Base-by-base conservation (phyloP, 306 rosid genomes). In the Ziziphus jujuba region DNA sequence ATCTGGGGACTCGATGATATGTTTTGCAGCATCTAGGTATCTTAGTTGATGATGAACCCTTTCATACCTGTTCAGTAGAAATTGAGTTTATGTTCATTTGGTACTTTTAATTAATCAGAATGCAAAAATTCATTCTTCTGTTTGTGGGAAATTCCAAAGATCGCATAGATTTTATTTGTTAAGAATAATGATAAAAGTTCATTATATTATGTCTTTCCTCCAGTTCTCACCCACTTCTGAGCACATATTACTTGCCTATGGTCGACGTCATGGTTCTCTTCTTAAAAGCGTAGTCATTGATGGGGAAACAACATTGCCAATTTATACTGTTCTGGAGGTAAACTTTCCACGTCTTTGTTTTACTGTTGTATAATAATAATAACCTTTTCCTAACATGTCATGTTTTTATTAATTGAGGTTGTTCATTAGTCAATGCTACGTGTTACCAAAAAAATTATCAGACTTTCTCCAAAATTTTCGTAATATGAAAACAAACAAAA, bases 271-370 rank as follows among this genome's bases (percentile, higher is more conserved):
- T 68, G 73, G 78, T 61, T 85, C 87, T 55, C 90, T 85, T 64
- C 85, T 85, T 48, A 93, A 88, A 77, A 88, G 92, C 75, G 81
- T 93, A 70, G 90, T 90, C 61, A 83, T 90, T 65, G 99, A 93
- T 79, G 97, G 96, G 43, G 95, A 93, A 77, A 87, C 91, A 73
- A 93, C 99, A 3, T 66, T 88, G 55, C 96, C 99, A 48, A 85
- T 90, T 60, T 93, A 93, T 68, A 90, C 99, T 60, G 95, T 93
- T 58, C 82, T 93, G 72, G 99, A 93, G 99, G 99, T 93, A 80
- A 67, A 13, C 22, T 20, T 61, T 28, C 65, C 14, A 5, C 31
- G 15, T 33, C 40, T 12, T 35, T 50, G 21, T 28, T 19, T 31
- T 59, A 22, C 21, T 52, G 33, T 51, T 43, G 20, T 9, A 84